Evolutionary conservation across 2,329 filamentous ascomycete species (phyloP), one percentile per base, ranked within the genome.

Genomic region (Alternaria ethzedia): DNA sequence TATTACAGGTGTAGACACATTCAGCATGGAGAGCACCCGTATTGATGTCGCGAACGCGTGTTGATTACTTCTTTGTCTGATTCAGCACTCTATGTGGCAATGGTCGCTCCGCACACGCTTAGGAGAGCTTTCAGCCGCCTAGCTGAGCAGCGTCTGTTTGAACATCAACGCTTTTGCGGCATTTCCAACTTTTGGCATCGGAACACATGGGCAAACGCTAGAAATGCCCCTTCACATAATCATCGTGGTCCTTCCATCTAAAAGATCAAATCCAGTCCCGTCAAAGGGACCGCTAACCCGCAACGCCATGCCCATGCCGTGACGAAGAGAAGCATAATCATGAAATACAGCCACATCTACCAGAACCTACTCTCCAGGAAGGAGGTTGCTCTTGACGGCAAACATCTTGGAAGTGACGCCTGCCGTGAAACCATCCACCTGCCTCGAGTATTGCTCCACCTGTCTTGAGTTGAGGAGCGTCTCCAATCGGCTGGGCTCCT

Each of bases 371-470:
- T 88, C 87, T 59, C 85, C 85, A 17, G 88, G 88, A 68, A 90
- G 75, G 63, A 90, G 78, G 76, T 89, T 90, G 67, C 87, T 88
- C 81, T 94, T 90, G 65, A 97, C 93, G 43, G 94, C 94, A 81
- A 99, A 99, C 95, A 99, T 97, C 89, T 99, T 99, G 70, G 93
- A 90, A 67, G 89, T 96, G 72, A 97, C 91, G 69, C 90, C 91
- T 59, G 96, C 94, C 51, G 95, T 95, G 82, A 98, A 98, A 43
- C 93, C 93, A 82, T 99, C 96, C 62, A 98, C 92, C 85, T 98
- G 96, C 84, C 94, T 91, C 78, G 94, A 93, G 84, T 98, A 99
- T 84, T 98, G 95, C 84, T 98, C 94, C 59, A 97, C 94, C 85
- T 99, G 96, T 82, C 94, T 89, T 67, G 92, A 94, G 81, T 97